Conservation (phyloP, 768 basidiomycete genomes). For the Cystobasidium ongulense region DNA sequence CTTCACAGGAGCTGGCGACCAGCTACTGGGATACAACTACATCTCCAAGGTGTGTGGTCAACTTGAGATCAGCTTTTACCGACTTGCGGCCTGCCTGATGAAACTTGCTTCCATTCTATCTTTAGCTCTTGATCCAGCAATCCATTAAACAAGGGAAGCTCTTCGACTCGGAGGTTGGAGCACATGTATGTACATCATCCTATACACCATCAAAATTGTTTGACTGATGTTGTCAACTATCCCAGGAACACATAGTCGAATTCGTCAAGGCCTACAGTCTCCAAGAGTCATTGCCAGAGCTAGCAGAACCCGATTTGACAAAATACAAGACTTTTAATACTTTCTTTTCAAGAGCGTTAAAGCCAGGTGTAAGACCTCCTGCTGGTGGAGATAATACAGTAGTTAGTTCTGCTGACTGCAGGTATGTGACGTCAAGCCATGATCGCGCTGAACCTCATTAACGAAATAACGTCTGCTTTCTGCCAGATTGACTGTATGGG, state of each 20-base stretch:
- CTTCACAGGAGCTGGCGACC: constrained; percentile 9
- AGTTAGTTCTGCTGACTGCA: constrained; percentile 63
- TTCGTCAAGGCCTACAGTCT: constrained; percentile 45
- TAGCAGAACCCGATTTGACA: constrained; percentile 57
- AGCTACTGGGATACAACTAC: constrained; percentile 3
- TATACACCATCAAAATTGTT: background rate
- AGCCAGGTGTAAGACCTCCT: constrained; percentile 57
- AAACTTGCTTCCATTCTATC: background rate
- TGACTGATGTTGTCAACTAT: constrained; percentile 32
- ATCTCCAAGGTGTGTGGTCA: background rate
- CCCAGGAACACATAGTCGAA: constrained; percentile 43
- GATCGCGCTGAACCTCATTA: background rate
- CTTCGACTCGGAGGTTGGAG: constrained; percentile 28
- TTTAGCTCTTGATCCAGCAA: constrained; percentile 41
- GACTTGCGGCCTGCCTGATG: too few relatives aligned
- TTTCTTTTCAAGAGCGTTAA: constrained; percentile 64
- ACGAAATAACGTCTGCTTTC: background rate
- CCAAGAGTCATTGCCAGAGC: constrained; percentile 50
- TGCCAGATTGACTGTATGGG: constrained; percentile 58
- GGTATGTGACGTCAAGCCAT: background rate
- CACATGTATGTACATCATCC: background rate
- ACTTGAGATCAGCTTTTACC: too few relatives aligned
- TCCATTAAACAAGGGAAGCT: constrained; percentile 42
- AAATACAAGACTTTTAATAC: constrained; percentile 66
- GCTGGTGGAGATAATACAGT: constrained; percentile 55